A percentile compares a stretch with the other conserved stretches of the same genome.
These are phyloP conservation scores for Fomitopsis betulina DNA, from an alignment of 1,284 basidiomycete genomes.

Conservation along the genomic window DNA sequence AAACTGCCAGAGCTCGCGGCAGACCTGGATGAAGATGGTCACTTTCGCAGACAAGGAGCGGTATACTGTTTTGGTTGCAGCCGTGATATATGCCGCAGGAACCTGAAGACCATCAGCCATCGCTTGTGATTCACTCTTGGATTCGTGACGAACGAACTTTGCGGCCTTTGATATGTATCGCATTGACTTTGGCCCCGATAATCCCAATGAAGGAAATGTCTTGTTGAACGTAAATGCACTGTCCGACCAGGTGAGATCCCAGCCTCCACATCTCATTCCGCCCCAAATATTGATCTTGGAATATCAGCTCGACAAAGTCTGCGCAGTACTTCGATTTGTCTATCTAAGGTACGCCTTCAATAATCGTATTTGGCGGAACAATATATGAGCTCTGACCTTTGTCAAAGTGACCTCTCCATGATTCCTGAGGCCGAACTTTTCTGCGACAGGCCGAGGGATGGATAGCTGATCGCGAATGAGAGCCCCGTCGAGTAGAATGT, in stretches of 20 bases:
- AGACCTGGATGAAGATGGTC: conserved; percentile 94
- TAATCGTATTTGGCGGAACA: neutral
- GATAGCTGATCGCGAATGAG: conserved; percentile 50
- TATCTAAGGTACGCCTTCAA: conserved; percentile 41
- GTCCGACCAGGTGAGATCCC: conserved; percentile 72
- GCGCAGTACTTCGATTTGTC: conserved; percentile 61
- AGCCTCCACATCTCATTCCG: conserved; percentile 93
- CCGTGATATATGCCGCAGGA: conserved; percentile 77
- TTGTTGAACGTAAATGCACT: conserved; percentile 67
- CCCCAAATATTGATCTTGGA: conserved; percentile 90
- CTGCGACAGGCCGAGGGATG: conserved; percentile 63
- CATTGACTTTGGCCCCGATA: conserved; percentile 75
- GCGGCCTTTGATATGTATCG: conserved; percentile 64
- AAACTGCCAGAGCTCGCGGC: conserved; percentile 96
- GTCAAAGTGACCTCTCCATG: conserved; percentile 66
- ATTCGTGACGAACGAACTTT: conserved; percentile 48
- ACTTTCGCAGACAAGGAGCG: conserved; percentile 89
- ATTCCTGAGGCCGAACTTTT: conserved; percentile 65
- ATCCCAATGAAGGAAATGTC: conserved; percentile 76
- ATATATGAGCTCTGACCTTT: conserved; percentile 42
- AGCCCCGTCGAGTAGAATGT: neutral
- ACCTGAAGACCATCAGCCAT: conserved; percentile 38
- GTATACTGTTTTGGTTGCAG: conserved; percentile 85
- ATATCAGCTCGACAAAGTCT: conserved; percentile 84
- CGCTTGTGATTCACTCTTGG: neutral